Evolutionary conservation across 2,329 filamentous ascomycete genomes (phyloP).

Genomic region (Thelonectria discophora): DNA sequence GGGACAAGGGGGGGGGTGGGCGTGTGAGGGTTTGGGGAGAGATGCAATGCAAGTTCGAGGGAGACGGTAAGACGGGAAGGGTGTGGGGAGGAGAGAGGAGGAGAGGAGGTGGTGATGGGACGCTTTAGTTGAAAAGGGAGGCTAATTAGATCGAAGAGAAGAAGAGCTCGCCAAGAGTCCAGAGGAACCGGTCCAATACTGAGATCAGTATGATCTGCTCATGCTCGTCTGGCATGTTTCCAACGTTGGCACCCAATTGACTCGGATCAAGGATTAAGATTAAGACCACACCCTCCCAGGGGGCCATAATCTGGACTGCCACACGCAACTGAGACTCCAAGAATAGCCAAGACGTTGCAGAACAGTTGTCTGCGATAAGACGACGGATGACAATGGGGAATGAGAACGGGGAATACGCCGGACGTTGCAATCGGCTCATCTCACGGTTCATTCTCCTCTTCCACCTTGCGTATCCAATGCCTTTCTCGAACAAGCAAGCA

Average conservation of each 20-base stretch:
- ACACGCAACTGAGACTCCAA: slow-evolving; percentile 17
- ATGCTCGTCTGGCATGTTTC: background rate
- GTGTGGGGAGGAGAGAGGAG: slow-evolving; percentile 33
- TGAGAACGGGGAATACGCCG: background rate
- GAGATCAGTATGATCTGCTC: no score
- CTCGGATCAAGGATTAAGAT: slow-evolving; percentile 17
- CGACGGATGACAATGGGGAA: background rate
- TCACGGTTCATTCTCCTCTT: background rate
- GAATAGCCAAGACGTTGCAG: slow-evolving; percentile 23
- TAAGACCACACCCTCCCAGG: slow-evolving; percentile 15
- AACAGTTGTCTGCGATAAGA: slow-evolving; percentile 11
- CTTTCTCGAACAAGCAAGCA: background rate
- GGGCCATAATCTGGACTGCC: background rate
- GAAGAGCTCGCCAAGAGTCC: background rate
- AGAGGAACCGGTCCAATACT: no score
- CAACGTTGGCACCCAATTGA: background rate
- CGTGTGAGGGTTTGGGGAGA: slow-evolving; percentile 12
- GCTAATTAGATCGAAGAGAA: slow-evolving; percentile 10
- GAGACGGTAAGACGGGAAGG: background rate
- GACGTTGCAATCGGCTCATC: background rate
- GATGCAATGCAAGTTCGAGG: background rate
- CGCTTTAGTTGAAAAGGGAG: slow-evolving; percentile 22
- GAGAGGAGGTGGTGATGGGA: slow-evolving; percentile 35
- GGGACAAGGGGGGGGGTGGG: slow-evolving; percentile 26
- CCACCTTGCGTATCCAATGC: background rate